Base-by-base conservation (phyloP, 2,329 filamentous ascomycete genomes). In the Cladosporium sp. region DNA sequence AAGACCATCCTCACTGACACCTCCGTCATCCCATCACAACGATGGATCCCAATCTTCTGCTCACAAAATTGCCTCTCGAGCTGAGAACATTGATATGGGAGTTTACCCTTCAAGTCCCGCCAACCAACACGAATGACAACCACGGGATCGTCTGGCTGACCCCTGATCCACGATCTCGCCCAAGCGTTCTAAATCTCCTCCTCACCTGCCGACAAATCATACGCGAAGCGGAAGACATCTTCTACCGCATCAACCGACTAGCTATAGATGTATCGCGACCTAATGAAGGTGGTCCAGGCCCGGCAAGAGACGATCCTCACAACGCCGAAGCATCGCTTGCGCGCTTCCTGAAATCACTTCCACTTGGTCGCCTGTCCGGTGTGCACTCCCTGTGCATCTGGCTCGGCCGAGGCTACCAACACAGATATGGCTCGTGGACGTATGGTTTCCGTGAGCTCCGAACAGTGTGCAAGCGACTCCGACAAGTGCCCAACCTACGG, bases 171-270 rank as follows among this genome's bases (percentile, higher is more conserved):
- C 23, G 28, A 53, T 16, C 50, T 31, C 50, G 26, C 3, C 50
- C 50, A 10, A 53, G 50, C 14, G 66, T 66, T 23, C 59, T 64
- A 7, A 44, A 57, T 31, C 59, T 67, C 46, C 64, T 67, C 6
- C 46, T 28, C 18, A 66, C 58, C 33, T 67, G 66, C 29, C 63
- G 52, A 46, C 63, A 57, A 14, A 59, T 63, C 14, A 50, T 55
- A 33, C 49, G 33, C 28, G 64, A 67, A 55, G 66, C 63, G 14
- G 50, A 64, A 2, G 44, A 49, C 26, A 35, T 66, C n/a, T 66
- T 66, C 55, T 67, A 64, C 37, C 52, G 53, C 23, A 33, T 26
- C 35, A 65, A 67, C 59, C 58, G 56, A 28, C 50, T 53, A 29
- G 50, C 50, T 10, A 29, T 53, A 3, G 50, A 18, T 3, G 35